Base-by-base conservation (phyloP, 2,329 filamentous ascomycete species). In the Calonectria naviculata region DNA sequence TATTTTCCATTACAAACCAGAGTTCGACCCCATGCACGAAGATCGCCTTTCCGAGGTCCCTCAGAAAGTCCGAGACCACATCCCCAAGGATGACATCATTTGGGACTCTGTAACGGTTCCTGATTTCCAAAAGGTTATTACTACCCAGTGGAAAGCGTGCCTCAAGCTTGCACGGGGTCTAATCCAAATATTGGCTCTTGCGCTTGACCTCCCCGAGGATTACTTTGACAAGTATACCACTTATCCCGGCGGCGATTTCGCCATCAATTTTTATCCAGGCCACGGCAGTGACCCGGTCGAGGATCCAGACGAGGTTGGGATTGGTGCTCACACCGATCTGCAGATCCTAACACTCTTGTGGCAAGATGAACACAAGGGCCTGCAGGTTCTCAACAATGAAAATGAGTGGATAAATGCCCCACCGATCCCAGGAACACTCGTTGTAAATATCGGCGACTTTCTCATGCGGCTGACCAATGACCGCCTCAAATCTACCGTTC, bases 121-220 rank as follows among this genome's bases (percentile, higher is more conserved):
- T 24, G 12, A 29, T 9, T 89, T 91, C 79, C 86, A 87, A 72
- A 72, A 83, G 0, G 84, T 85, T 15, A 79, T 85, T 1, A 74
- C 88, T 13, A 72, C 74, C 1, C 89, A 90, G 75, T 90, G 87
- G 83, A 76, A 81, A 26, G 78, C 82, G 9, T 87, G 87, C 44
- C 81, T 92, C 15, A 81, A 74, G 0, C 82, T 92, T 3, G 87
- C 89, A 1, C 84, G 90, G 21, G 84, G 83, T 34, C 78, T 92
- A 26, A 85, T 89, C 2, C 82, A 83, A 5, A 80, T 86, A 7
- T 90, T 92, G 74, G 89, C 90, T 0, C 82, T 92, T 2, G 86
- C 86, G 4, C 83, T 92, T 2, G 85, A 85, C 10, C 81, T 91
- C 5, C 83, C 85, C 0, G 90, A 92, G 75, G 76, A 85, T 36